phyloP scores from a whole-genome alignment of 2,329 filamentous ascomycete genomes.

The Colletotrichum sp. region DNA sequence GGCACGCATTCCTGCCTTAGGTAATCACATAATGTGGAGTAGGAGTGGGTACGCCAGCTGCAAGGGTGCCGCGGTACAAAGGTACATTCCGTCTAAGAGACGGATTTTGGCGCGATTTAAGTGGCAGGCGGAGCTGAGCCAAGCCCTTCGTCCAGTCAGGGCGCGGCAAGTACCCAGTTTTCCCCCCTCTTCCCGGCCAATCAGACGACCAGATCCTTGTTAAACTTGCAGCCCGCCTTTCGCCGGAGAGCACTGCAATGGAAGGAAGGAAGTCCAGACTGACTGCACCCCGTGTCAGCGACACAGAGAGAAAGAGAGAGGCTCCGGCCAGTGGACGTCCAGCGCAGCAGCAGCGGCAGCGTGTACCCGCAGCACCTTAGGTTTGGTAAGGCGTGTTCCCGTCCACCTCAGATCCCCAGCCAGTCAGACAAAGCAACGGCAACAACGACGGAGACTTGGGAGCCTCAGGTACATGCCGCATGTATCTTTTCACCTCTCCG shows the following conservation, averaged over 20 bases:
- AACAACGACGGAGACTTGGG: neutral
- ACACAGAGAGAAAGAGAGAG: neutral
- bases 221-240: conserved; percentile 1
- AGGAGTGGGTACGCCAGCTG: neutral
- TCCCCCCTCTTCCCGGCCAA: neutral
- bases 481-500: neutral
- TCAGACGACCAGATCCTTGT: neutral
- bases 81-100: neutral
- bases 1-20: neutral
- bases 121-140: neutral
- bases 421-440: neutral
- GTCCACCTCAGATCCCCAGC: neutral
- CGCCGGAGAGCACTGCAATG: neutral
- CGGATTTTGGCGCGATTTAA: conserved; percentile 7
- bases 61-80: neutral
- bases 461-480: conserved; percentile 11
- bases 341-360: neutral
- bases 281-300: neutral
- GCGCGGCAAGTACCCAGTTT: conserved; percentile 1
- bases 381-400: neutral
- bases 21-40: neutral
- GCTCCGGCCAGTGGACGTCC: neutral
- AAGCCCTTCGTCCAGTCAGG: conserved; percentile 2
- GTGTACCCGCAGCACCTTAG: neutral
- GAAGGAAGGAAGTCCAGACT: neutral